phyloP scores from a whole-genome alignment of 805 yeast species.

The Candida maris region DNA sequence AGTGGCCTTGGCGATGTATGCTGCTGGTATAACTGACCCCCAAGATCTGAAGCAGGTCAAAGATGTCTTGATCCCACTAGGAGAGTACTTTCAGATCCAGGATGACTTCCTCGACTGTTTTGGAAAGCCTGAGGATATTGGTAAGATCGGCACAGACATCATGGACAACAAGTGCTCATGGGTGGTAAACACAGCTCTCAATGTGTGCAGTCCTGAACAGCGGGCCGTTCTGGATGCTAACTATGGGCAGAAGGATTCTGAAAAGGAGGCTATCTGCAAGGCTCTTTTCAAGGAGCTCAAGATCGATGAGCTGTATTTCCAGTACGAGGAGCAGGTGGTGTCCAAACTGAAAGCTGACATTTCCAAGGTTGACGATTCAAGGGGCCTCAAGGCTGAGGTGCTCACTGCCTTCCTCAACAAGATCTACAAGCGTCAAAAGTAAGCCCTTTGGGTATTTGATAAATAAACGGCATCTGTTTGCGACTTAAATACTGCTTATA shows the following conservation, averaged over 20 bases:
- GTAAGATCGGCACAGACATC: constrained; percentile 98
- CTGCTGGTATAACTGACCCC: constrained; percentile 72
- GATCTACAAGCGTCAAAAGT: constrained; percentile 92
- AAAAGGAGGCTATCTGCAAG: constrained; percentile 66
- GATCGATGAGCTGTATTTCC: constrained; percentile 64
- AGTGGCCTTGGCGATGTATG: constrained; percentile 93
- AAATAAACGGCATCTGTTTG: too few relatives aligned
- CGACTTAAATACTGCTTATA: too few relatives aligned
- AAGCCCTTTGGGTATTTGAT: too few relatives aligned
- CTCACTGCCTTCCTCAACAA: constrained; percentile 80
- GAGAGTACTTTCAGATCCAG: constrained; percentile 98
- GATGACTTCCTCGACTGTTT: constrained; percentile 96
- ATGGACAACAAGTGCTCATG: constrained; percentile 98
- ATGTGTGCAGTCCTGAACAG: constrained; percentile 74
- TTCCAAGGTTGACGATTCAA: constrained; percentile 73
- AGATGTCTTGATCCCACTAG: constrained; percentile 87
- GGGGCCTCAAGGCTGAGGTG: constrained; percentile 92
- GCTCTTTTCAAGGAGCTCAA: constrained; percentile 69
- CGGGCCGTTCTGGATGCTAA: constrained; percentile 77
- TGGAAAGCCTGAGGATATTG: constrained; percentile 96
- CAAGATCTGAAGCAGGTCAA: constrained; percentile 82
- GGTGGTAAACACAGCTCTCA: constrained; percentile 91
- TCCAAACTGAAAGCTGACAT: constrained; percentile 61
- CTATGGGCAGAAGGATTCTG: constrained; percentile 80
- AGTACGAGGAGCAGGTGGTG: constrained; percentile 80